Base-by-base conservation (phyloP, 2,329 filamentous ascomycete species). In the Camillea tinctor region DNA sequence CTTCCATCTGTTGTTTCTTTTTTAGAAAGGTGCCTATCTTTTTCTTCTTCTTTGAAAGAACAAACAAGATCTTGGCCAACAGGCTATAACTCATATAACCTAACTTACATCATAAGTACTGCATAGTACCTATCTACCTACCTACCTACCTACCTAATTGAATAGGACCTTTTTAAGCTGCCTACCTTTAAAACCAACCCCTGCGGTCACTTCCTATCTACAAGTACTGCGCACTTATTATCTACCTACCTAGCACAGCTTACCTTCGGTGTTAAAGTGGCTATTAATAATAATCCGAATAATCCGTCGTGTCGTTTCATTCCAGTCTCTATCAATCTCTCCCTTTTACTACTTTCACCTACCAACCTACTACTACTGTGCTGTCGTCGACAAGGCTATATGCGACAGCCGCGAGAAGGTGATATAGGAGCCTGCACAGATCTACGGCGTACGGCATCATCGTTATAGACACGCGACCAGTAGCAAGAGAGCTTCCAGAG, bases 371-470 rank as follows among this genome's bases (percentile, higher is more conserved):
- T 61, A 30, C 2, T 30, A 30, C 26, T 30, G 7, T 9, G 26
- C 7, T 30, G 26, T 30, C 26, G 3, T 58, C 58, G 19, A 36
- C 58, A 57, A 57, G 63, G 65, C 60, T 59, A n/a, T 60, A 57
- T 62, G 57, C 63, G 61, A 48, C 54, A 50, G 55, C 48, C 59
- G 55, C 52, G 59, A 40, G 54, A 63, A n/a, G 58, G 52, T 54
- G 26, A 60, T 60, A 50, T 60, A 48, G 55, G 54, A 58, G 59
- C 58, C 53, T 61, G 54, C 63, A 57, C 22, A 22, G 50, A 53
- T 53, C 51, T 30, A 36, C 51, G 30, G 22, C 51, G 30, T 30
- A n/a, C 67, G 63, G 66, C 69, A 67, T 70, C 67, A 65, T 68
- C 22, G 55, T 26, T 40, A 22, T 26, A n/a, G 20, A 30, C 52